Conservation (phyloP, 495 filamentous ascomycete species). For the Glonium stellatum region DNA sequence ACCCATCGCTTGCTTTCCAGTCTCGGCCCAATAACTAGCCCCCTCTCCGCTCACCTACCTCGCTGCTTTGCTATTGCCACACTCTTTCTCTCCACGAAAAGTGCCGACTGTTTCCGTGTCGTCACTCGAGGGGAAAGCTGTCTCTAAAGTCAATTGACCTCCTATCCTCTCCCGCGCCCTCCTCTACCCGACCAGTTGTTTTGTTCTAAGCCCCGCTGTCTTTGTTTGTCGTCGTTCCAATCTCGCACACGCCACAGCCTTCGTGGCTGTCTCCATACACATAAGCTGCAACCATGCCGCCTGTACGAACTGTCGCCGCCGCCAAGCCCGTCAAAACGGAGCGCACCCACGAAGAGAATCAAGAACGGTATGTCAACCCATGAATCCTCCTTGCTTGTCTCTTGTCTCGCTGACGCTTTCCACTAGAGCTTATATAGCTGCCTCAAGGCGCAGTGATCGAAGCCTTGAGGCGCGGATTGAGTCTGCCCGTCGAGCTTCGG, state of each 20-base stretch:
- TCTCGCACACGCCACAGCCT: not conserved
- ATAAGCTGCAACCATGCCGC: slow-evolving; percentile 12
- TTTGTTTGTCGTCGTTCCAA: not conserved
- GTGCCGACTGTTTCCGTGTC: not conserved
- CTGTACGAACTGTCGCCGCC: slow-evolving; percentile 32
- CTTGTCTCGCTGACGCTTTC: slow-evolving; percentile 8
- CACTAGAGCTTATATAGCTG: slow-evolving; percentile 81
- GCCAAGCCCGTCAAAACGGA: slow-evolving; percentile 55
- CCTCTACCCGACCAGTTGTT: not conserved
- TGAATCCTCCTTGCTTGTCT: not conserved
- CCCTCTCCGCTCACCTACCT: not conserved
- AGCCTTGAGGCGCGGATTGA: slow-evolving; percentile 84
- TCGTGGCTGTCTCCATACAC: not conserved
- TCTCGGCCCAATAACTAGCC: not conserved
- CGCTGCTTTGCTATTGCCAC: not conserved
- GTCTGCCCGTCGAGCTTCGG: slow-evolving; percentile 79
- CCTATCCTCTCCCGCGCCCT: not conserved
- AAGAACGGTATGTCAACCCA: slow-evolving; percentile 60
- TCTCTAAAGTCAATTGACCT: not conserved
- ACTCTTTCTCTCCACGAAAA: not conserved
- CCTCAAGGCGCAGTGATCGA: slow-evolving; percentile 83
- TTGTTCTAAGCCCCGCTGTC: not conserved
- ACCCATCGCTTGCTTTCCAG: not conserved
- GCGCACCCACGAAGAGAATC: slow-evolving; percentile 80
- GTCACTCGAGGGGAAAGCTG: too few species aligned